Conservation (phyloP, 2,329 filamentous ascomycete species). For the Neonectria magnoliae region DNA sequence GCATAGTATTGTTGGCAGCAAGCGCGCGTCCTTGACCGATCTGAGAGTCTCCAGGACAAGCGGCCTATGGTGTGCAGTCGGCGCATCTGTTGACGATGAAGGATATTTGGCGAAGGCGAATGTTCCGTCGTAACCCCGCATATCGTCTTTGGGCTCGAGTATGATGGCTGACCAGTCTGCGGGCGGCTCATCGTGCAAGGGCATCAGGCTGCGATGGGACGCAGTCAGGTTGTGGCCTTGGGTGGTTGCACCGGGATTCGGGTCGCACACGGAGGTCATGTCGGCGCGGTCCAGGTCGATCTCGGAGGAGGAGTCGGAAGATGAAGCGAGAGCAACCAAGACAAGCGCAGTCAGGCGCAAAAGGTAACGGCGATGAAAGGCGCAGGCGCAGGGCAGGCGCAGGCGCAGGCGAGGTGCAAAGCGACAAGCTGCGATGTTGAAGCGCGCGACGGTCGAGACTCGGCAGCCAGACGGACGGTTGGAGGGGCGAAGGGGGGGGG, state of each 20-base stretch:
- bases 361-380: neutral
- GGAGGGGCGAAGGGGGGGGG: constrained; percentile 19
- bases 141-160: neutral
- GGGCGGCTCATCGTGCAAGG: constrained; percentile 1
- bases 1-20: neutral
- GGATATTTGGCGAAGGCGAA: neutral
- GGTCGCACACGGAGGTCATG: constrained; percentile 38
- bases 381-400: constrained; percentile 8
- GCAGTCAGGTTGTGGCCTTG: constrained; percentile 20
- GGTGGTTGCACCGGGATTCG: constrained; percentile 28
- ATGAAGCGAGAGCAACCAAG: neutral
- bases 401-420: constrained; percentile 7
- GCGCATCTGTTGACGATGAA: constrained; percentile 6
- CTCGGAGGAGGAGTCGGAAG: constrained; percentile 17
- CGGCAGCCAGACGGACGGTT: neutral
- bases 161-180: neutral
- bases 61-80: neutral
- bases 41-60: neutral
- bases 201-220: constrained; percentile 9
- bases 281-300: constrained; percentile 16
- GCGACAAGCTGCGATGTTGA: constrained; percentile 1
- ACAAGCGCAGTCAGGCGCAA: neutral
- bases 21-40: neutral
- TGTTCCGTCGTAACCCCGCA: constrained; percentile 7
- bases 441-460: constrained; percentile 2